These are phyloP conservation scores for Fusarium succisae DNA, from an alignment of 2,329 filamentous ascomycete genomes.

Conservation along the genomic window DNA sequence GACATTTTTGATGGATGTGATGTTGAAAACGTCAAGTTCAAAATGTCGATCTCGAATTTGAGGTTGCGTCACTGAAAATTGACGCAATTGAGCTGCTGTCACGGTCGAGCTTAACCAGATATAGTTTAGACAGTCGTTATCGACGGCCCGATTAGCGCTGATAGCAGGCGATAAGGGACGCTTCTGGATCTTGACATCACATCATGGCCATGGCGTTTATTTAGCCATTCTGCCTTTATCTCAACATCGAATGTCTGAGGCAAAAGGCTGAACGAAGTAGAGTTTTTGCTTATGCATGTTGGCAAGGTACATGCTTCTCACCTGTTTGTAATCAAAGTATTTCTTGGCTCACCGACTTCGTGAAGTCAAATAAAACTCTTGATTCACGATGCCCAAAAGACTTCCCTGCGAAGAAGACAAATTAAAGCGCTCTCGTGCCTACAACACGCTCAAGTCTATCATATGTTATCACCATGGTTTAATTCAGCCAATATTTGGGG, in stretches of 20 bases:
- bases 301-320: accelerated
- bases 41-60: background rate
- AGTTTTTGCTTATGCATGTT: accelerated
- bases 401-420: accelerated
- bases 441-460: accelerated
- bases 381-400: no score
- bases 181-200: background rate
- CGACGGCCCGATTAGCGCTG: slow-evolving; percentile 15
- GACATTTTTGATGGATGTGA: slow-evolving; percentile 13
- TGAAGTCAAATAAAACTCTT: background rate
- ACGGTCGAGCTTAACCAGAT: background rate
- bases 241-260: background rate
- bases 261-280: accelerated
- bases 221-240: background rate
- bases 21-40: background rate
- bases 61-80: slow-evolving; percentile 27
- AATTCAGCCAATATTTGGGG: background rate
- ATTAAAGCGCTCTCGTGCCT: accelerated
- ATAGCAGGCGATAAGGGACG: slow-evolving; percentile 1
- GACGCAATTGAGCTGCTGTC: slow-evolving; percentile 22
- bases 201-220: background rate
- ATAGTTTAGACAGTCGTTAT: background rate
- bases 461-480: background rate
- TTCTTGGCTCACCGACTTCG: background rate
- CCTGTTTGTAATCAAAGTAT: background rate